Base-by-base conservation (phyloP, 1,284 basidiomycete genomes). In the Sporisorium reilianum region DNA sequence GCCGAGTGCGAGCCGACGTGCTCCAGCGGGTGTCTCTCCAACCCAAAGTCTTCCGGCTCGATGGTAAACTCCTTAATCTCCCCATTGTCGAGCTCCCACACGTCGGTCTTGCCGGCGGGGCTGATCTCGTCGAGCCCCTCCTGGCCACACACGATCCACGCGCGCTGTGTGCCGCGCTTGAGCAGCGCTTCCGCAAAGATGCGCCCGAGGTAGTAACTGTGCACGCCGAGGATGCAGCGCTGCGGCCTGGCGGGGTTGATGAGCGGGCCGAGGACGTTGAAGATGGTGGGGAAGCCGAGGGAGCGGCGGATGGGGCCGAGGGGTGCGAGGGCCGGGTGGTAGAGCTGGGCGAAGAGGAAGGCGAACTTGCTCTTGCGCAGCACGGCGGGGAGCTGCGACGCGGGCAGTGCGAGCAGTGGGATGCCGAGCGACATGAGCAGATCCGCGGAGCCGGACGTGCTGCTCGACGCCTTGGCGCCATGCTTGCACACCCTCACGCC, bases 401-500 rank as follows among this genome's bases (percentile, higher is more conserved):
- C 85, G 0, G 91, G 89, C 45, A 91, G 89, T 2, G 80, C 65
- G 77, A 95, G 92, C 38, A 91, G 86, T n/a, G 88, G 87, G 81
- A 95, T 95, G 38, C 89, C 93, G 44, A 98, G 89, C 0, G 93
- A 89, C 82, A 95, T 89, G 3, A 99, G 87, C 53, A 99, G 88
- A 85, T 99, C 96, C 20, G 95, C 95, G 0, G 95, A 95, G 23
- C 96, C 96, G 0, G 95, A 96, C 0, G 92, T 90, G 0, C 96
- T 98, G 0, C 96, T 97, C 0, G 94, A 94, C 1, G 96, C 96
- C 82, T 91, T 89, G 74, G 91, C 93, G 18, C 96, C 96, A 85
- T 98, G 96, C 94, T 98, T 98, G 85, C 95, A 91, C 0, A 98
- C 93, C 54, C 94, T 88, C 1, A 93, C 92, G 16, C 96, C 96